Evolutionary conservation across 2,329 filamentous ascomycete species (phyloP), one percentile per base, ranked within the genome.

Genomic region (Diaporthe longicolla): DNA sequence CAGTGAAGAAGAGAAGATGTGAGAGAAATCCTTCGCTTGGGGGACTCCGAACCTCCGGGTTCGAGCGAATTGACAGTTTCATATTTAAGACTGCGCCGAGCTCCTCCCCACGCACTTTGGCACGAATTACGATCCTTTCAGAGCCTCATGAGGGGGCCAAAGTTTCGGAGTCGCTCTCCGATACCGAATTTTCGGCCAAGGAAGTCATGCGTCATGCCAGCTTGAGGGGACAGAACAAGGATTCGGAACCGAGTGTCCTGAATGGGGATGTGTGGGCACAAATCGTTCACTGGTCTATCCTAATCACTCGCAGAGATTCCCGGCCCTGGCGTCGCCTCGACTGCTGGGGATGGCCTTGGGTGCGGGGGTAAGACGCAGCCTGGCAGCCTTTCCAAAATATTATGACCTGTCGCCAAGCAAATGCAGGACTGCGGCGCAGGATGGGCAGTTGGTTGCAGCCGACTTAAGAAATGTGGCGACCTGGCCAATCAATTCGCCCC

Each of bases 391-490:
- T 19, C 43, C 11, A 6, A 6, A 13, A 10, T 37, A 26, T 52
- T 40, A 3, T 66, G 43, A 52, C 21, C 32, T 54, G 63, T 26
- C 63, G 8, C 29, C 29, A 50, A 50, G 8, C 29, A 9, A 4
- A 29, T 66, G 61, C 43, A 50, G 29, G 61, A 50, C 19, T 66
- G 45, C 43, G 43, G 21, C 43, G 35, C 61, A 37, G 61, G 10
- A 52, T 52, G 32, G 19, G 11, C 32, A 52, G 26, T 52, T 52
- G 7, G 45, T 3, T 52, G n/a, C 13, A 66, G n/a, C 29, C 19
- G 26, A 35, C 40, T 29, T 10, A 13, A 13, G 11, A 5, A 50
- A 35, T 19, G 37, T 37, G 37, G 37, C 13, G 40, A 19, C 40
- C 40, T 19, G 9, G 10, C 24, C 35, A 59, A 7, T 29, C 32